A percentile compares a stretch with the other conserved stretches of the same genome.
Evolutionary conservation across 2,329 filamentous ascomycete species (phyloP).

Genomic region (Talaromyces islandicus): DNA sequence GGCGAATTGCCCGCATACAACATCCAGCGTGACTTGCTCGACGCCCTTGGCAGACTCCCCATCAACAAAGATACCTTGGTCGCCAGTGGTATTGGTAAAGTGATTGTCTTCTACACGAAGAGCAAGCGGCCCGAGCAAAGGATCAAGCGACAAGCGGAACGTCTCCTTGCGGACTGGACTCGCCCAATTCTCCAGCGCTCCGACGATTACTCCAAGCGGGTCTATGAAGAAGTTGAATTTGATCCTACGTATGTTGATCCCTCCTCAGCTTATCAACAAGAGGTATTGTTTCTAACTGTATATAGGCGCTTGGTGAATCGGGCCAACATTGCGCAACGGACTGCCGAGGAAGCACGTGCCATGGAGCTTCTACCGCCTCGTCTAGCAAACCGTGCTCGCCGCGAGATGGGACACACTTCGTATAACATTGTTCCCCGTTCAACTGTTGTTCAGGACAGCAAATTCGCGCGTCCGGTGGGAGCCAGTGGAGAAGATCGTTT

Average conservation of each 20-base stretch:
- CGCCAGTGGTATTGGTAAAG: conserved; percentile 90
- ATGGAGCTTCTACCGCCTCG: conserved; percentile 48
- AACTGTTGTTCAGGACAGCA: conserved; percentile 41
- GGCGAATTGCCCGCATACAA: conserved; percentile 93
- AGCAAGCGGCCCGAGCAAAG: conserved; percentile 80
- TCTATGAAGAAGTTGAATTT: conserved; percentile 53
- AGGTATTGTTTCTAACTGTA: not conserved
- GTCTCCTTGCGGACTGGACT: conserved; percentile 91
- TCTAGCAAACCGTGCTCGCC: conserved; percentile 52
- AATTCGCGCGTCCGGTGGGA: conserved; percentile 41
- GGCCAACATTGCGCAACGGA: conserved; percentile 22
- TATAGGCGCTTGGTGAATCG: conserved; percentile 32
- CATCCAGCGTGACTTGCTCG: conserved; percentile 92
- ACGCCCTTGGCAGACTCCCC: conserved; percentile 69
- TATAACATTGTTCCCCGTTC: conserved; percentile 60
- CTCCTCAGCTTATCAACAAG: not conserved
- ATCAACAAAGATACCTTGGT: conserved; percentile 87
- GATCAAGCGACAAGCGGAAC: conserved; percentile 92
- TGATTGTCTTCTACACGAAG: conserved; percentile 94
- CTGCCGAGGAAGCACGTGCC: conserved; percentile 46
- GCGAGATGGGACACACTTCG: conserved; percentile 53
- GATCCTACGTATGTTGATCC: conserved; percentile 46
- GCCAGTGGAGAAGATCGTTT: conserved; percentile 44
- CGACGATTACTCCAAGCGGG: conserved; percentile 87
- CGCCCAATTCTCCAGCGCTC: conserved; percentile 88